Conservation (phyloP, 495 filamentous ascomycete genomes). For the Polyplosphaeria fusca region DNA sequence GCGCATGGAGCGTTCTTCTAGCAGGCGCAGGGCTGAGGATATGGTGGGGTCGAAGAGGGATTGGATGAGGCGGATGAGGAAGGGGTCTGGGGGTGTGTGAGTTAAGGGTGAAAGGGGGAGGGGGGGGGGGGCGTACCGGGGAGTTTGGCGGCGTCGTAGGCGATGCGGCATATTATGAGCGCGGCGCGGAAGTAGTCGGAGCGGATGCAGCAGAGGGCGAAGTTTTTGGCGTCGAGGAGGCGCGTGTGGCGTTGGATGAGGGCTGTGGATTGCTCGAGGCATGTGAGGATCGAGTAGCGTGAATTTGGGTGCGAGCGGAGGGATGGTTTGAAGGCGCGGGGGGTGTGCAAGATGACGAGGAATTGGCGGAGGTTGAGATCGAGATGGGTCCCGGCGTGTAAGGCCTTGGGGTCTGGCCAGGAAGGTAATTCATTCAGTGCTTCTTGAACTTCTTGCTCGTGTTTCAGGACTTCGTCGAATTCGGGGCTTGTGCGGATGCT, state of each 20-base stretch:
- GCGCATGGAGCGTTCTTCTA: conserved; percentile 23
- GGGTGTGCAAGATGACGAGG: conserved; percentile 17
- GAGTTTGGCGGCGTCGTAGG: conserved; percentile 1
- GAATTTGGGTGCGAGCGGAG: neutral
- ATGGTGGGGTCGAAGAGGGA: conserved; percentile 12
- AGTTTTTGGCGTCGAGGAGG: conserved; percentile 12
- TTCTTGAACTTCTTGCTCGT: conserved; percentile 12
- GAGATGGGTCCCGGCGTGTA: conserved; percentile 22
- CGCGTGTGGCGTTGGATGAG: conserved; percentile 13
- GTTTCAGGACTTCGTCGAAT: conserved; percentile 1
- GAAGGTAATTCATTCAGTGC: conserved; percentile 5
- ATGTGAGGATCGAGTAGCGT: conserved; percentile 10
- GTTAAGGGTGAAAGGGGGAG: neutral
- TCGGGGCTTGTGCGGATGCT: neutral
- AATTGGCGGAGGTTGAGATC: conserved; percentile 22
- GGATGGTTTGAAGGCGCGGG: neutral
- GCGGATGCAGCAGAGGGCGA: conserved; percentile 12
- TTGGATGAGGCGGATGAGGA: conserved; percentile 1
- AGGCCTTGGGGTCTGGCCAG: conserved; percentile 11
- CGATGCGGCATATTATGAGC: conserved; percentile 18
- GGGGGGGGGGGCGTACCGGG: neutral
- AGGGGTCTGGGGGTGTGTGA: neutral
- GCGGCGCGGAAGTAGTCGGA: conserved; percentile 20
- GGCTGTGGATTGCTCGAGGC: conserved; percentile 1
- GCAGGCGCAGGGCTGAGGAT: conserved; percentile 11